Base-by-base conservation (phyloP, 2,329 filamentous ascomycete genomes). In the Ophiostoma ulmi region DNA sequence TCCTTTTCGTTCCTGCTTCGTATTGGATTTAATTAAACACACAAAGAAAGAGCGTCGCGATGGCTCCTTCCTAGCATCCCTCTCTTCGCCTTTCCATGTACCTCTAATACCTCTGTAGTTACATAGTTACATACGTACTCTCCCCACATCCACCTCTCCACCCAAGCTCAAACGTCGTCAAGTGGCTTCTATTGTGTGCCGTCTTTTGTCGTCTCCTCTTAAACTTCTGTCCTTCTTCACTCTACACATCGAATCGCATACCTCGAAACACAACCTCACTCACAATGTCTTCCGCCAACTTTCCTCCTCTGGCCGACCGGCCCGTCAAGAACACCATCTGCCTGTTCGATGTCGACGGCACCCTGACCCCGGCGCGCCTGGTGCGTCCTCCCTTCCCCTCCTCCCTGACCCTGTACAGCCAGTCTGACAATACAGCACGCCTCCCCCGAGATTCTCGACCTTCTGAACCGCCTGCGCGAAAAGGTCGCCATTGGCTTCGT, bases 311-410 rank as follows among this genome's bases (percentile, higher is more conserved):
- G 75, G 87, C 90, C 79, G 85, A 94, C 77, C 92, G 95, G 75
- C 92, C 92, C 63, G 83, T 97, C 80, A 92, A 94, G 83, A 93
- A 95, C 85, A 98, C 94, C 74, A 91, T 99, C 81, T 90, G 88
- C 78, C 90, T 99, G 74, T 99, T 99, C 81, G 95, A 99, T 81
- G 95, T 99, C 72, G 95, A 99, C 80, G 92, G 88, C 78, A 97
- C 95, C 39, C 87, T 99, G 75, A 95, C 93, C 20, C 91, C 89
- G 61, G 90, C 95, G 65, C 89, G 95, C 75, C 85, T 86, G 76
- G 92, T 96, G 84, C 73, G 85, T 69, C 11, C 7, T 20, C 41
- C 55, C 66, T n/a, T 69, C 44, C 63, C 38, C 20, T 10, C 38
- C 64, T 69, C 13, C 38, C 38, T 39, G 38, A 11, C 8, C 38